Evolutionary conservation across 2,329 filamentous ascomycete genomes (phyloP).

Genomic region (Hypoxylon sp.): DNA sequence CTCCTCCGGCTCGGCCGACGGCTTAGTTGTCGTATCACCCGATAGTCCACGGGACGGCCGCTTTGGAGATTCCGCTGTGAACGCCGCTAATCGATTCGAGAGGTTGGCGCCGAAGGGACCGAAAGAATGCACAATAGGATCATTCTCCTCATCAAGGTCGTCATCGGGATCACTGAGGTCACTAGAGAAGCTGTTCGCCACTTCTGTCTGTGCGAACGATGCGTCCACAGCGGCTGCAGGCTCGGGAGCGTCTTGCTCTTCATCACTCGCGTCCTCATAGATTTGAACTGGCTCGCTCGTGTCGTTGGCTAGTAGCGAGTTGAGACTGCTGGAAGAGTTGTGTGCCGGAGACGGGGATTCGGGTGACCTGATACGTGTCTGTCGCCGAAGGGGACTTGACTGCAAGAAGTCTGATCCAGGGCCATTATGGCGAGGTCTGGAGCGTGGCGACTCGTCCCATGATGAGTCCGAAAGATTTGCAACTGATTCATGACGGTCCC

Average conservation of each 20-base stretch:
- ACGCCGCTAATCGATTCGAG: constrained; percentile 83
- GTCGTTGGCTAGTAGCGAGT: constrained; percentile 58
- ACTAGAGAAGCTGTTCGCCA: constrained; percentile 68
- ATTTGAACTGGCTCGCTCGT: constrained; percentile 69
- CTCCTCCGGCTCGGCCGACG: constrained; percentile 50
- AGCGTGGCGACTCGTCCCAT: constrained; percentile 75
- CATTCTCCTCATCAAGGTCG: constrained; percentile 92
- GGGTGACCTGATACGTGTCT: constrained; percentile 76
- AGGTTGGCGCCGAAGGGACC: constrained; percentile 90
- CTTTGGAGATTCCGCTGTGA: constrained; percentile 76
- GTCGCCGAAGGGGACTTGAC: constrained; percentile 71
- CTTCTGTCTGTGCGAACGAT: constrained; percentile 65
- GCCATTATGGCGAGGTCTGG: constrained; percentile 48
- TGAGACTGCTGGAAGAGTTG: constrained; percentile 59
- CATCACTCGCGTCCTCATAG: constrained; percentile 77
- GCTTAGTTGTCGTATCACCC: constrained; percentile 43
- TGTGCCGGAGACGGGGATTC: constrained; percentile 72
- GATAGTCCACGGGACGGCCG: constrained; percentile 48
- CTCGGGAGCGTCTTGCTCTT: constrained; percentile 63
- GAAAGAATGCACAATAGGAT: constrained; percentile 92
- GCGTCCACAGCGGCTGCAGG: constrained; percentile 47
- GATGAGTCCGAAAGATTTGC: constrained; percentile 74
- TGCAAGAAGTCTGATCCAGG: constrained; percentile 62
- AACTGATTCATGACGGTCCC: constrained; percentile 62
- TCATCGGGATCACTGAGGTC: constrained; percentile 72